These are phyloP conservation scores for Cercospora sp. DNA, from an alignment of 2,329 filamentous ascomycete genomes.

Conservation along the genomic window DNA sequence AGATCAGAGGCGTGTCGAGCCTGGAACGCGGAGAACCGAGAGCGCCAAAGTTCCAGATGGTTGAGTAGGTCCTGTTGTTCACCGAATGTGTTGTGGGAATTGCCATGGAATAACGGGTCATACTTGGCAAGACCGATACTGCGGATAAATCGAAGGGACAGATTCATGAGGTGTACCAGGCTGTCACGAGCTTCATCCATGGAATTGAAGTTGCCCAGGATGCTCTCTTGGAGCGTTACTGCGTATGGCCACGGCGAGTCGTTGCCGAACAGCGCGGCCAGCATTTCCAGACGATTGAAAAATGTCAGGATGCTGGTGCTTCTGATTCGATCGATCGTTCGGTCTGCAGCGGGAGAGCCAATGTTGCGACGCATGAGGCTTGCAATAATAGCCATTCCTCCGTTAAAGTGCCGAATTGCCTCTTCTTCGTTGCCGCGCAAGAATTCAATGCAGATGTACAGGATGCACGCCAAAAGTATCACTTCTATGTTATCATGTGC, in stretches of 20 bases:
- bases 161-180: constrained; percentile 1
- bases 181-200: background rate
- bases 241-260: background rate
- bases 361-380: background rate
- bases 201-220: background rate
- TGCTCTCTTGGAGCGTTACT: background rate
- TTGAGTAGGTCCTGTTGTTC: background rate
- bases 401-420: background rate
- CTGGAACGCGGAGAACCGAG: background rate
- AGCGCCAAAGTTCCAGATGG: background rate
- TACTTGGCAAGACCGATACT: background rate
- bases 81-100: background rate
- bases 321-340: background rate
- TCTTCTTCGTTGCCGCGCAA: background rate
- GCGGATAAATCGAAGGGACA: background rate
- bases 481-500: background rate
- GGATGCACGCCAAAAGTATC: background rate
- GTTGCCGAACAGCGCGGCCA: background rate
- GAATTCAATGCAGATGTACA: constrained; percentile 4
- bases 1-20: background rate
- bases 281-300: constrained; percentile 2
- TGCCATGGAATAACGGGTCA: background rate
- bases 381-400: background rate
- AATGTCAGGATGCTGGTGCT: background rate
- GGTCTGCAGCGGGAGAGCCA: background rate